Evolutionary conservation across 106 monocot species (phyloP), one percentile per base, ranked within the genome.

Genomic region (Dendrobium chrysotoxum): DNA sequence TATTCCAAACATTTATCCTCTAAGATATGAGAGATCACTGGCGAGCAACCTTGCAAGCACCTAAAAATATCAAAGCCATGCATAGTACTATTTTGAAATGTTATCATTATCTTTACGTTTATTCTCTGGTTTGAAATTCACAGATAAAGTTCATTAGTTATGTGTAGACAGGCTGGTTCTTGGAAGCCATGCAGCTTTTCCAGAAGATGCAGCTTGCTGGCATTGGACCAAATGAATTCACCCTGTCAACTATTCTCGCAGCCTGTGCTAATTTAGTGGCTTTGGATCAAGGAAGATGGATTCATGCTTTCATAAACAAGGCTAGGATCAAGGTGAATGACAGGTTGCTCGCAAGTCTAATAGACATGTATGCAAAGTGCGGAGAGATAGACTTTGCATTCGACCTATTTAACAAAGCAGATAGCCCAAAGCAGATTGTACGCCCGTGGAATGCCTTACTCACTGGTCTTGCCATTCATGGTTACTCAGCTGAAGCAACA

Each of bases 361-460:
- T 91, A 4, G 88, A 91, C 41, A 91, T 88, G 91, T 88, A 91
- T 79, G 79, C 86, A 7, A 91, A 91, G 30, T 91, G 91, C 44
- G 91, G 91, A 25, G 86, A 84, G 67, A 45, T 86, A 28, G 78
- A 76, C 1, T 68, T 68, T 20, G 80, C 91, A 23, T 79, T 46
- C 3, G 72, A 50, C 50, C 12, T 88, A 17, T 91, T 91, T 64
- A 55, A 81, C 28, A 44, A 6, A 21, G 7, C 20, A 4, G 45
- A 9, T 8, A 45, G 76, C 47, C 25, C 23, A 28, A 76, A 76
- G 44, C 45, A 76, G 26, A 46, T 47, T 11, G 72, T 79, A 25
- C 78, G 82, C 17, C 84, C 84, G 6, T 91, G 91, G 88, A 88
- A 88, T 57, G 82, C 88, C 57, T 80, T 91, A 80, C 78, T 91